Percentiles rank a stretch among this genome's conserved stretches.
Conservation (phyloP, 805 yeast genomes). For the Wickerhamiella azymoides region DNA sequence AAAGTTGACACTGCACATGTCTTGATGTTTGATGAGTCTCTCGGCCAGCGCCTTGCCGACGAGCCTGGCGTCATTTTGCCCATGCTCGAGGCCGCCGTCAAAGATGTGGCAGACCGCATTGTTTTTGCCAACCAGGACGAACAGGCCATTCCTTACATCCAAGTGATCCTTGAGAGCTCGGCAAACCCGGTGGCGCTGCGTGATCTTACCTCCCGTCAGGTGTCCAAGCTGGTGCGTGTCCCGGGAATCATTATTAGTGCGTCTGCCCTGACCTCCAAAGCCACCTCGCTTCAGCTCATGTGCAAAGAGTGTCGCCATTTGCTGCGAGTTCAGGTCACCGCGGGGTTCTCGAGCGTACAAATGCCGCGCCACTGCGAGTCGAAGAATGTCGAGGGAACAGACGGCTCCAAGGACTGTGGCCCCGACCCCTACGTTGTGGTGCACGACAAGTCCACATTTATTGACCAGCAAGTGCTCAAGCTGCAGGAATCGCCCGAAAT, state of each 20-base stretch:
- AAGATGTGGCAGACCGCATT: constrained; percentile 61
- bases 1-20: constrained; percentile 72
- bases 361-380: constrained; percentile 58
- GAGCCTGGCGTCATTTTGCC: constrained; percentile 85
- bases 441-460: constrained; percentile 85
- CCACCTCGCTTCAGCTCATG: constrained; percentile 68
- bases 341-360: constrained; percentile 57
- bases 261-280: constrained; percentile 75
- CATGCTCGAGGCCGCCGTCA: constrained; percentile 49
- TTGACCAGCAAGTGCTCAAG: constrained; percentile 88
- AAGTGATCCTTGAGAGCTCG: constrained; percentile 59
- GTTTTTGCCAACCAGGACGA: constrained; percentile 16
- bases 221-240: constrained; percentile 76
- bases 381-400: constrained; percentile 32
- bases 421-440: constrained; percentile 85
- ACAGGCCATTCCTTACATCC: constrained; percentile 57
- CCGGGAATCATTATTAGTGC: constrained; percentile 91
- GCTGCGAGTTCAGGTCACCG: constrained; percentile 42
- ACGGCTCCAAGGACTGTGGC: constrained; percentile 48
- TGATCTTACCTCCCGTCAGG: constrained; percentile 72
- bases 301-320: constrained; percentile 84
- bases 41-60: constrained; percentile 69
- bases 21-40: constrained; percentile 75
- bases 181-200: constrained; percentile 64
- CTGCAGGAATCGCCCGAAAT: constrained; percentile 95